Evolutionary conservation across 2,329 filamentous ascomycete species (phyloP).

Genomic region (Alternaria sp.): DNA sequence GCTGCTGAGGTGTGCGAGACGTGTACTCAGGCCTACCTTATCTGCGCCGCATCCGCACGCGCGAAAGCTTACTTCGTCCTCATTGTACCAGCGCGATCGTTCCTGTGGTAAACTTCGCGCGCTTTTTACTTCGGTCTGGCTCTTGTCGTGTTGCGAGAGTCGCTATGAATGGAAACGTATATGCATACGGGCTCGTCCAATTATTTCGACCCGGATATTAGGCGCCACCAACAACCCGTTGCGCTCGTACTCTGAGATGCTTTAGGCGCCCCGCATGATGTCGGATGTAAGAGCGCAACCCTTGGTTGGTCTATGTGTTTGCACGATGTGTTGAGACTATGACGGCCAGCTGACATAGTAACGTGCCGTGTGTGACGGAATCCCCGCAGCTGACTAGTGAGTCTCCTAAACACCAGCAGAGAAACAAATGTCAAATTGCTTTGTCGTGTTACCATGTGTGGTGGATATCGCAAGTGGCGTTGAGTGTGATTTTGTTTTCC

Average conservation of each 20-base stretch:
- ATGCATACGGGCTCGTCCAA: neutral
- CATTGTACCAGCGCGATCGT: neutral
- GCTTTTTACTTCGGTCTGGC: neutral
- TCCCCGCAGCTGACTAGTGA: neutral
- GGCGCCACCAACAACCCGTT: neutral
- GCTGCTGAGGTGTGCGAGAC: neutral
- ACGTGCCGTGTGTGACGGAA: neutral
- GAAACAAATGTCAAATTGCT: too few species aligned
- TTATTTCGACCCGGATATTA: neutral
- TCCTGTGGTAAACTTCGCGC: neutral
- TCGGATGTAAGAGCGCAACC: neutral
- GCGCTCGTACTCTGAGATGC: neutral
- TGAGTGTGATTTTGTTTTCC: neutral
- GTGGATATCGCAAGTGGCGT: neutral
- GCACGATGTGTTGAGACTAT: neutral
- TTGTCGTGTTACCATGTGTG: neutral
- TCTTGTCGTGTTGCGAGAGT: neutral
- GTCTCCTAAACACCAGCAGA: neutral
- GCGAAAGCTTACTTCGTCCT: neutral
- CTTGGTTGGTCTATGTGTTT: neutral
- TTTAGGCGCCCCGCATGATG: neutral
- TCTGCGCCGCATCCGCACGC: neutral
- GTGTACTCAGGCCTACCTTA: neutral
- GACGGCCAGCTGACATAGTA: neutral
- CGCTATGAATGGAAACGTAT: neutral